Conservation (phyloP, 176 grass and related monocot species). For the Areca catechu region DNA sequence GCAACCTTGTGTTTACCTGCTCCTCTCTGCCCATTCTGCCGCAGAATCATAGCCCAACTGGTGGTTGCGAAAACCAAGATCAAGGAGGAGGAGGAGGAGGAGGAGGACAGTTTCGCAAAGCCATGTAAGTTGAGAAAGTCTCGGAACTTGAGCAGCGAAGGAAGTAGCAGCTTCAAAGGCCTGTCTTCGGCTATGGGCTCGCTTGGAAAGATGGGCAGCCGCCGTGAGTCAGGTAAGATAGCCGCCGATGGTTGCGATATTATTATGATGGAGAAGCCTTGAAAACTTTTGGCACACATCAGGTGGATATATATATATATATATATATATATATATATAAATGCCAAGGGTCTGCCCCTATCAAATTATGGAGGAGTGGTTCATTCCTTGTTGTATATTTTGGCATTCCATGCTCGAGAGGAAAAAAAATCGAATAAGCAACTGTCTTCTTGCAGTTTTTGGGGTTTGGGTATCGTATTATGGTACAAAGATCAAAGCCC, state of each 20-base stretch:
- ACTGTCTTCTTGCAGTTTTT: too few species aligned
- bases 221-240: conserved; percentile 21
- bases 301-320: too few species aligned
- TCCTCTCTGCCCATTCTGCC: conserved; percentile 16
- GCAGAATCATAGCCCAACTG: conserved; percentile 6
- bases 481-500: too few species aligned
- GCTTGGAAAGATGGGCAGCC: conserved; percentile 23
- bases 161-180: conserved; percentile 44
- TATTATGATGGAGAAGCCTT: conserved; percentile 27
- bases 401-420: too few species aligned
- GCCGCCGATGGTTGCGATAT: conserved; percentile 24
- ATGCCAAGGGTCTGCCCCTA: too few species aligned
- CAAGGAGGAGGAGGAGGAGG: conserved; percentile 1
- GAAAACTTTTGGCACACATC: not conserved
- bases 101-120: conserved; percentile 14
- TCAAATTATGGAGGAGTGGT: too few species aligned
- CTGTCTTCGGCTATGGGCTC: conserved; percentile 23
- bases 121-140: conserved; percentile 19
- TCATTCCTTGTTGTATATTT: too few species aligned
- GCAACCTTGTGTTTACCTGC: conserved; percentile 9
- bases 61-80: conserved; percentile 3
- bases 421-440: too few species aligned
- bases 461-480: too few species aligned
- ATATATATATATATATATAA: too few species aligned
- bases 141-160: conserved; percentile 19